Conservation (phyloP, 164 flowering plant species). For the Warburgia ugandensis region DNA sequence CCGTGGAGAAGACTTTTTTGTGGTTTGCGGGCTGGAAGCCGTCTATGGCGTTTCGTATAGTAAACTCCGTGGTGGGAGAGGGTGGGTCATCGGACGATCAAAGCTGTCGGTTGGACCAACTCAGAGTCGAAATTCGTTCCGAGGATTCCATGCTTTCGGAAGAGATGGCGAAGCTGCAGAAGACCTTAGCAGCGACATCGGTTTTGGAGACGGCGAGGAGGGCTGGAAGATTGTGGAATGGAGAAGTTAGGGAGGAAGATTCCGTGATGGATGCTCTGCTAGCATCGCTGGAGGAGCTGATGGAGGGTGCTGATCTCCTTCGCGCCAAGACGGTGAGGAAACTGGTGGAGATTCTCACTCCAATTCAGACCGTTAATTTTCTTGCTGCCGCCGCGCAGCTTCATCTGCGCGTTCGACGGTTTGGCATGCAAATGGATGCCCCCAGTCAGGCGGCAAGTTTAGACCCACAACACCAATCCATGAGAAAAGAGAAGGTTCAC, state of each 20-base stretch:
- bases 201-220: conserved; percentile 18
- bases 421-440: conserved; percentile 30
- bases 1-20: conserved; percentile 2
- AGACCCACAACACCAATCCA: no score
- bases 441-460: no score
- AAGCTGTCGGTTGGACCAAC: conserved; percentile 11
- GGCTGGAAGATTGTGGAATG: conserved; percentile 6
- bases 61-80: conserved; percentile 17
- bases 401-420: conserved; percentile 22
- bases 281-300: conserved; percentile 19
- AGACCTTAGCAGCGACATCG: conserved; percentile 37
- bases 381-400: conserved; percentile 32
- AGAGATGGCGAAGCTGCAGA: conserved; percentile 43
- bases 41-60: conserved; percentile 14
- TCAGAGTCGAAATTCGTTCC: conserved; percentile 20
- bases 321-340: conserved; percentile 27
- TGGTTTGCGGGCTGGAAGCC: conserved; percentile 8
- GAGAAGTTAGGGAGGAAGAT: conserved; percentile 9
- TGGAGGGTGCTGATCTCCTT: conserved; percentile 29
- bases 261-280: conserved; percentile 11
- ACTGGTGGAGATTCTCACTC: conserved; percentile 28
- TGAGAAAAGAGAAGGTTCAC: no score
- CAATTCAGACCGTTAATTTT: conserved; percentile 33
- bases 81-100: conserved; percentile 32
- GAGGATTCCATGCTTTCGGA: conserved; percentile 28